Evolutionary conservation across 345 rosid species (phyloP).

Genomic region (Gossypium bickii): DNA sequence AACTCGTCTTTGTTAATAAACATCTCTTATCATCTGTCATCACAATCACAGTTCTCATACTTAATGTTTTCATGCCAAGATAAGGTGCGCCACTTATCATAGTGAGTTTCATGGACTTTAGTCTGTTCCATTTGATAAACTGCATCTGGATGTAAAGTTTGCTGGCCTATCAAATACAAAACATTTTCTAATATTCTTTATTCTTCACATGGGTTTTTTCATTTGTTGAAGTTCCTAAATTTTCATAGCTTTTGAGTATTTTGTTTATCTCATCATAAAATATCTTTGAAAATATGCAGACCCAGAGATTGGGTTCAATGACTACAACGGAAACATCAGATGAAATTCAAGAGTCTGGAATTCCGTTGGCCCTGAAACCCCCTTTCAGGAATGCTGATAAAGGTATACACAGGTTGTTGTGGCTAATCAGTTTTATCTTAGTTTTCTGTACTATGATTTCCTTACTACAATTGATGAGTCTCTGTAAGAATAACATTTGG

Average conservation of each 20-base stretch:
- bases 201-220: not conserved
- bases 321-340: constrained; percentile 17
- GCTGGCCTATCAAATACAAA: not conserved
- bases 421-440: constrained; percentile 15
- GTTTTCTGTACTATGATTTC: not conserved
- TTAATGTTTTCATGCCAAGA: not conserved
- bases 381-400: constrained; percentile 23
- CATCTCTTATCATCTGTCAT: not conserved
- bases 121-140: not conserved
- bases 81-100: not conserved
- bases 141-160: not conserved
- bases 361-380: constrained; percentile 24
- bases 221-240: not conserved
- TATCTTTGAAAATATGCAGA: constrained; percentile 32
- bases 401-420: constrained; percentile 28
- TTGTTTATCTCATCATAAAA: not conserved
- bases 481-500: not conserved
- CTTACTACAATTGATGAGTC: not conserved
- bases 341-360: constrained; percentile 23
- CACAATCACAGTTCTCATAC: not conserved
- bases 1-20: not conserved
- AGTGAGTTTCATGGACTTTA: not conserved
- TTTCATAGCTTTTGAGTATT: not conserved
- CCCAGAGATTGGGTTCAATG: constrained; percentile 28
- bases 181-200: not conserved